Conservation (phyloP, 352 stramenopile genomes). For the Globisporangium acanthophoron region DNA sequence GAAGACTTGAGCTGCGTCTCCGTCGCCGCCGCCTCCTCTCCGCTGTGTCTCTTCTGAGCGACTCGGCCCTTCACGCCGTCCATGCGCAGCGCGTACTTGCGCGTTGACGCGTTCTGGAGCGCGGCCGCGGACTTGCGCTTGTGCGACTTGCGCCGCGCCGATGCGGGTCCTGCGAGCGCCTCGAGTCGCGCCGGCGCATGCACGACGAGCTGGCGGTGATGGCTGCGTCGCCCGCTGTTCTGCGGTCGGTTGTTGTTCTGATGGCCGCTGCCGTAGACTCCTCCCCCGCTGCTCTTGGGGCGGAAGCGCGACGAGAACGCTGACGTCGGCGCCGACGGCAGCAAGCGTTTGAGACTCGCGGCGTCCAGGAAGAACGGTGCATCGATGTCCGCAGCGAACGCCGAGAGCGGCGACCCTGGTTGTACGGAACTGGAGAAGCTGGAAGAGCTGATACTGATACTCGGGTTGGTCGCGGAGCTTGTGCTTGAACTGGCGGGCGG, state of each 20-base stretch:
- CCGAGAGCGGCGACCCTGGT: background rate
- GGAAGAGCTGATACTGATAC: background rate
- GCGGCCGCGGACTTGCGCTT: constrained; percentile 3
- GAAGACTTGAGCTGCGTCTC: background rate
- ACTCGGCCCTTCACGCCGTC: constrained; percentile 30
- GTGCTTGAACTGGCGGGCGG: background rate
- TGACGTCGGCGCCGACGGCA: constrained; percentile 24
- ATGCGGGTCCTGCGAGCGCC: constrained; percentile 20
- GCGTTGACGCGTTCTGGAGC: constrained; percentile 10
- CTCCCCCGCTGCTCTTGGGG: constrained; percentile 7
- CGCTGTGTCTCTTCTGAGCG: background rate
- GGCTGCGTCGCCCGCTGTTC: background rate
- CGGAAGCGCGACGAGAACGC: constrained; percentile 12
- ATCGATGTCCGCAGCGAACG: background rate
- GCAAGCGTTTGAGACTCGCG: constrained; percentile 52
- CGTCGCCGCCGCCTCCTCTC: constrained; percentile 4
- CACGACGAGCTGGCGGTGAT: constrained; percentile 9
- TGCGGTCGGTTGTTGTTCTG: constrained; percentile 10
- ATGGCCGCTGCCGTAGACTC: constrained; percentile 7
- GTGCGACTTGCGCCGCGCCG: constrained; percentile 6
- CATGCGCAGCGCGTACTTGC: constrained; percentile 43
- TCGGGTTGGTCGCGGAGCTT: background rate
- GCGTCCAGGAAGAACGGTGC: constrained; percentile 64
- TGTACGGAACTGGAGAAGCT: constrained; percentile 1
- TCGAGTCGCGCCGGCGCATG: constrained; percentile 34